phyloP scores from a whole-genome alignment of 1,139 yeast genomes.

The Tardiomyces digboiensis region DNA sequence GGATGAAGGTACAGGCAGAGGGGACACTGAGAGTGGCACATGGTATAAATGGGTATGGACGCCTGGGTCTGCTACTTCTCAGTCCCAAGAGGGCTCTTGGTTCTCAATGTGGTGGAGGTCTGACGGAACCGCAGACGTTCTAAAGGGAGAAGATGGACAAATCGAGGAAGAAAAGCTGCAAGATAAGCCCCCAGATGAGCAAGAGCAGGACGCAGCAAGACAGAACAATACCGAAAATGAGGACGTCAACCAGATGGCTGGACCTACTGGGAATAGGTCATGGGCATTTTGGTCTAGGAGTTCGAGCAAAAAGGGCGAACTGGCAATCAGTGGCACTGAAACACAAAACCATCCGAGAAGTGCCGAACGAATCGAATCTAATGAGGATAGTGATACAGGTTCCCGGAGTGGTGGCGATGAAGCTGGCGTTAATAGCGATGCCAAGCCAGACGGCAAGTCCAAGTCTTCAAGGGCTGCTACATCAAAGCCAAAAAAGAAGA shows the following conservation, averaged over 20 bases:
- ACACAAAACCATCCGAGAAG: slow-evolving; percentile 25
- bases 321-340: slow-evolving; percentile 31
- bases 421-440: neutral
- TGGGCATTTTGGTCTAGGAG: slow-evolving; percentile 28
- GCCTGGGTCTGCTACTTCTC: neutral
- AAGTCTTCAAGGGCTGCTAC: slow-evolving; percentile 8
- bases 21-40: too few relatives aligned
- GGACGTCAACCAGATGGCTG: slow-evolving; percentile 7
- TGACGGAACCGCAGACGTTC: neutral
- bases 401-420: neutral
- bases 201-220: neutral
- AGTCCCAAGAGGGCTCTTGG: neutral
- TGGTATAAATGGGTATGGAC: neutral
- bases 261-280: neutral
- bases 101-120: neutral
- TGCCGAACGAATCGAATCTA: slow-evolving; percentile 7
- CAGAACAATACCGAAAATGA: neutral
- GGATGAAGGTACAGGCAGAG: too few relatives aligned
- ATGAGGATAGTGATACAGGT: neutral
- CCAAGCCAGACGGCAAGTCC: neutral
- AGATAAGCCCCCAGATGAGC: neutral
- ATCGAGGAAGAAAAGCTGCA: neutral
- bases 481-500: neutral
- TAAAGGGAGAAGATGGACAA: neutral
- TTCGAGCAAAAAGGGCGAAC: slow-evolving; percentile 19